Evolutionary conservation across 371 early-diverging fungal genomes (phyloP).

Genomic region (Sporodiniella umbellata): DNA sequence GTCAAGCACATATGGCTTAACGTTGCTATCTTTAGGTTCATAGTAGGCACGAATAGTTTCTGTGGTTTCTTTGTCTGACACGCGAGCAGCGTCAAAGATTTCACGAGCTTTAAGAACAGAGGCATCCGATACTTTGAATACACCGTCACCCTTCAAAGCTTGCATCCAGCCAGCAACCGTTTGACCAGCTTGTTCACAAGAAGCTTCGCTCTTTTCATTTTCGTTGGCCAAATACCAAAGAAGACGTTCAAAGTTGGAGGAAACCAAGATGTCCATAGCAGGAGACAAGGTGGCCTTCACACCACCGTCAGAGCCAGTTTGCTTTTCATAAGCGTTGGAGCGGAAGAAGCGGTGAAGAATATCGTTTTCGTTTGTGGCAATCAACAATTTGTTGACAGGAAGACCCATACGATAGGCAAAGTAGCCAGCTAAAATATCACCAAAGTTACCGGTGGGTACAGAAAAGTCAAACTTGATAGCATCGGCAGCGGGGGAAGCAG

Average conservation of each 20-base stretch:
- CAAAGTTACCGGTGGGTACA: slow-evolving; percentile 99
- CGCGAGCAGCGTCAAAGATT: slow-evolving; percentile 74
- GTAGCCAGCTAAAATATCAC: slow-evolving; percentile 94
- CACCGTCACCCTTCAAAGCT: slow-evolving; percentile 66
- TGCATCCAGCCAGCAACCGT: slow-evolving; percentile 79
- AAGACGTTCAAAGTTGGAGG: slow-evolving; percentile 96
- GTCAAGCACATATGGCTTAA: slow-evolving; percentile 78
- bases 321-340: slow-evolving; percentile 81
- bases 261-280: slow-evolving; percentile 96
- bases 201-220: slow-evolving; percentile 37
- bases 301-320: slow-evolving; percentile 49
- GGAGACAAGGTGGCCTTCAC: slow-evolving; percentile 89
- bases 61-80: slow-evolving; percentile 72
- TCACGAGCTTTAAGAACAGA: slow-evolving; percentile 67
- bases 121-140: slow-evolving; percentile 65
- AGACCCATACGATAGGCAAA: slow-evolving; percentile 92
- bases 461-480: slow-evolving; percentile 70
- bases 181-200: slow-evolving; percentile 52
- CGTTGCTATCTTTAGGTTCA: slow-evolving; percentile 42
- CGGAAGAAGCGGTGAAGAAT: slow-evolving; percentile 93
- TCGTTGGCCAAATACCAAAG: slow-evolving; percentile 86
- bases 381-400: slow-evolving; percentile 75
- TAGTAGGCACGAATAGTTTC: slow-evolving; percentile 72
- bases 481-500: slow-evolving; percentile 45
- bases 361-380: slow-evolving; percentile 96